Conservation (phyloP, 306 rosid species). For the Medicago truncatula region MtrunA17r5.0-ANR NC_053043.1:8159001-8159500, state of each 20-base stretch:
- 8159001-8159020: too few relatives aligned
- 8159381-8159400: conserved; percentile 94
- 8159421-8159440: conserved; percentile 84
- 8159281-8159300: conserved; percentile 71
- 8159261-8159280: conserved; percentile 22
- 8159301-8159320: conserved; percentile 95
- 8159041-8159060: too few relatives aligned
- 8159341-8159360: conserved; percentile 85
- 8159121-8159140: too few relatives aligned
- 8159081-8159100: too few relatives aligned
- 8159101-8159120: too few relatives aligned
- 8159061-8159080: too few relatives aligned
- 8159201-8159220: too few relatives aligned
- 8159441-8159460: conserved; percentile 87
- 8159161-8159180: too few relatives aligned
- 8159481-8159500: conserved; percentile 90
- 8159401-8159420: conserved; percentile 96
- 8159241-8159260: background rate
- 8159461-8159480: conserved; percentile 84
- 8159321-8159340: conserved; percentile 89
- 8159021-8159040: too few relatives aligned
- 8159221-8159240: too few relatives aligned
- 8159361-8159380: conserved; percentile 95
- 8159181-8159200: too few relatives aligned
- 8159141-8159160: too few relatives aligned